phyloP scores from a whole-genome alignment of 805 yeast species.

The Komagataella pastoris region DNA sequence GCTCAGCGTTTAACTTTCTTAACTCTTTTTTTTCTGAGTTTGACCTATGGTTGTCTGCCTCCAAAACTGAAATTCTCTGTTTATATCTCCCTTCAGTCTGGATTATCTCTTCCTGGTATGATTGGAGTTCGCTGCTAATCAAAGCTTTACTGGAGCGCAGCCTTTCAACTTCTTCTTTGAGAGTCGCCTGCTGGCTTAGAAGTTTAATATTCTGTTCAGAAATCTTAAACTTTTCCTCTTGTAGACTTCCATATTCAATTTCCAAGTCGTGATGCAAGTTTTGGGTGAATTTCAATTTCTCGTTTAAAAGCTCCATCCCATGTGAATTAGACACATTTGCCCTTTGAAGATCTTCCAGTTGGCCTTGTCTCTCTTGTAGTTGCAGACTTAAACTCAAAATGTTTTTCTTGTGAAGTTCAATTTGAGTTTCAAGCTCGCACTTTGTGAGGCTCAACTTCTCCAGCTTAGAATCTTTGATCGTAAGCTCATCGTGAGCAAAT shows the following conservation, averaged over 20 bases:
- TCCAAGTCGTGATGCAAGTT: not conserved
- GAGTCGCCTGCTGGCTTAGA: not conserved
- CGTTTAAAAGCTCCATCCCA: not conserved
- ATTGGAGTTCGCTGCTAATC: not conserved
- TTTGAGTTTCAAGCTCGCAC: not conserved
- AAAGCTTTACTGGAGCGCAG: not conserved
- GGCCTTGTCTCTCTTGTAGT: not conserved
- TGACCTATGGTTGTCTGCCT: not conserved
- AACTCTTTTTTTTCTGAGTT: not conserved
- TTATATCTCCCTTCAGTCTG: not conserved
- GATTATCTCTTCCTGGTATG: not conserved
- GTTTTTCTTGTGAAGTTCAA: not conserved
- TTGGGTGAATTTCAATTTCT: not conserved
- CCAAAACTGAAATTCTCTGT: not conserved
- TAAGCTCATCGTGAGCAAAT: not conserved
- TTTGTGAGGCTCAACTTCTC: not conserved
- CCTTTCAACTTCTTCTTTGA: not conserved
- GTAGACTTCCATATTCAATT: not conserved
- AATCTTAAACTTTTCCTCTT: not conserved
- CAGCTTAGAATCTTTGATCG: not conserved
- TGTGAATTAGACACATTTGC: not conserved
- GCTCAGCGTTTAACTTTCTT: not conserved
- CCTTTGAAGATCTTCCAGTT: not conserved
- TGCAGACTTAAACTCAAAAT: not conserved
- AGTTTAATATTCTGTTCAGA: not conserved